Conservation (phyloP, 768 basidiomycete genomes). For the Auricularia auricula-judae region DNA sequence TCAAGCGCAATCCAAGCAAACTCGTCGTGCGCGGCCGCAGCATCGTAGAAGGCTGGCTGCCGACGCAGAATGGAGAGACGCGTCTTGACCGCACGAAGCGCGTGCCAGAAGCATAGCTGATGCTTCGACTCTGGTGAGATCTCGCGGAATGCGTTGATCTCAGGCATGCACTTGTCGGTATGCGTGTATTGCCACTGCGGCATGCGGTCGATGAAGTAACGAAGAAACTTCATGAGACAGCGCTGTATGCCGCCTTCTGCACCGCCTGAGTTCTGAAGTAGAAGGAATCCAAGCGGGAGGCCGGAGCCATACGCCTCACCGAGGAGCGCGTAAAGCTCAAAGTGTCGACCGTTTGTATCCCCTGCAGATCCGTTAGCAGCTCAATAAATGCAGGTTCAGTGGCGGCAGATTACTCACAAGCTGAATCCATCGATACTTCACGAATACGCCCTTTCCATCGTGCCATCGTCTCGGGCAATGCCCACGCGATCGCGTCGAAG, state of each 20-base stretch:
- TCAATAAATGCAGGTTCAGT: neutral
- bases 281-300: slow-evolving; percentile 22
- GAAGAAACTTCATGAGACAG: too few relatives aligned
- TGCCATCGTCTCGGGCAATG: slow-evolving; percentile 14
- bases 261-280: slow-evolving; percentile 10
- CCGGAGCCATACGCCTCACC: slow-evolving; percentile 24
- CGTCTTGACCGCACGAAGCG: slow-evolving; percentile 19
- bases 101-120: slow-evolving; percentile 30
- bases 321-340: slow-evolving; percentile 22
- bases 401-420: slow-evolving; percentile 12
- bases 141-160: slow-evolving; percentile 22
- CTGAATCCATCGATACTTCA: slow-evolving; percentile 21
- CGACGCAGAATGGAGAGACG: slow-evolving; percentile 17
- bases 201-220: slow-evolving; percentile 16
- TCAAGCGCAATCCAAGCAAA: slow-evolving; percentile 17
- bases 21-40: slow-evolving; percentile 13
- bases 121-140: slow-evolving; percentile 23
- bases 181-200: slow-evolving; percentile 15
- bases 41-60: slow-evolving; percentile 20
- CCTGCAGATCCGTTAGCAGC: slow-evolving; percentile 13
- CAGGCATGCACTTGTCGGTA: slow-evolving; percentile 23
- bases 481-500: slow-evolving; percentile 17
- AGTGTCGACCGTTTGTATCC: slow-evolving; percentile 23
- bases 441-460: slow-evolving; percentile 14
- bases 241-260: slow-evolving; percentile 17